Conservation (phyloP, 2,329 filamentous ascomycete genomes). For the Tolypocladium tundrense region DNA sequence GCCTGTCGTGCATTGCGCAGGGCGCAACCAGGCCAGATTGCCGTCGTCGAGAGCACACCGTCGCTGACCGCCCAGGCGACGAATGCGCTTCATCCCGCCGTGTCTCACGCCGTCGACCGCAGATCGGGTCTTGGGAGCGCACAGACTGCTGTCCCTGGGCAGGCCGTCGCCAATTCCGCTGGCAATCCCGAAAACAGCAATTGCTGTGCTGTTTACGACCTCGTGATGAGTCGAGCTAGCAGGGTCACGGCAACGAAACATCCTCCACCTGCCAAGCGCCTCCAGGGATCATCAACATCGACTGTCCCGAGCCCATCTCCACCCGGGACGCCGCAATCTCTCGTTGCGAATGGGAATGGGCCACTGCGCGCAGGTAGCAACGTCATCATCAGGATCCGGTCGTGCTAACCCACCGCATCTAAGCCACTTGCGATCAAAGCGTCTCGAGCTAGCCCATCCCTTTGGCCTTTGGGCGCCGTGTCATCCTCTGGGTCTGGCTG, state of each 20-base stretch:
- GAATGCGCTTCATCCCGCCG: neutral
- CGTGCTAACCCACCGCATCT: neutral
- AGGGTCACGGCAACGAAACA: neutral
- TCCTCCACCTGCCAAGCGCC: conserved; percentile 1
- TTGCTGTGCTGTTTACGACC: neutral
- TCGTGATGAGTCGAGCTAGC: neutral
- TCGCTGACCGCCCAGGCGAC: neutral
- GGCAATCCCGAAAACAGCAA: neutral
- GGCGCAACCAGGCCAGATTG: neutral
- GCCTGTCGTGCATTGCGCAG: neutral
- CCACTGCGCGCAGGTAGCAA: neutral
- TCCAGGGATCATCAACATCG: neutral
- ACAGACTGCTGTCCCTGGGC: neutral
- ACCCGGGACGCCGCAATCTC: conserved; percentile 3
- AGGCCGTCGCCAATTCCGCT: neutral
- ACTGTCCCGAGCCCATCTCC: neutral
- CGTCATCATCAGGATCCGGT: conserved; percentile 4
- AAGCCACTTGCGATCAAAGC: conserved; percentile 1
- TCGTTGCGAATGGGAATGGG: neutral
- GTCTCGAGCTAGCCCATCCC: neutral
- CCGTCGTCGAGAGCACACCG: too few relatives aligned
- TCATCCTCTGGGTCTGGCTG: neutral
- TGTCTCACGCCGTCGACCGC: neutral
- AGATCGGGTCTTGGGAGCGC: neutral
- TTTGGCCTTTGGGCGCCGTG: neutral